A percentile compares a stretch with the other conserved stretches of the same genome.
phyloP scores from a whole-genome alignment of 495 filamentous ascomycete genomes.

The Mycothermus thermophilus region DNA sequence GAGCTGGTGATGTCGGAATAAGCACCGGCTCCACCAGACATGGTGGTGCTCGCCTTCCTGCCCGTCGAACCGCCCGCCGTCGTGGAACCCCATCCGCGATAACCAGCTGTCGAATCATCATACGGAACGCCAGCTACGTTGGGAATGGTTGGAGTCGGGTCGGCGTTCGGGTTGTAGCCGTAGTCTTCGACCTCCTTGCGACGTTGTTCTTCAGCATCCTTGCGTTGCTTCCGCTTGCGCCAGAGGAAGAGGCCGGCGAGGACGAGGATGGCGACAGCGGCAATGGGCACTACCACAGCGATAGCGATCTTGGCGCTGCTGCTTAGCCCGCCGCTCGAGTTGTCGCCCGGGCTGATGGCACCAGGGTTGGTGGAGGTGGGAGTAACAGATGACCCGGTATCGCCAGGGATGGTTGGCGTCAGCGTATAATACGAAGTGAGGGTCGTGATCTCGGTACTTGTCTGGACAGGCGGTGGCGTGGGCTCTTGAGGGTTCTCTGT shows the following conservation, averaged over 20 bases:
- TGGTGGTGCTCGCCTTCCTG: slow-evolving; percentile 74
- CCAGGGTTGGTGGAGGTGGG: slow-evolving; percentile 11
- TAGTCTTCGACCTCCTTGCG: slow-evolving; percentile 95
- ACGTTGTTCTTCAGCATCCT: slow-evolving; percentile 71
- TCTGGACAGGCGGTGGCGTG: too few relatives aligned
- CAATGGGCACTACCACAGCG: slow-evolving; percentile 87
- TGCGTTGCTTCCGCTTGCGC: slow-evolving; percentile 72
- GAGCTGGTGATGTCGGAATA: slow-evolving; percentile 74
- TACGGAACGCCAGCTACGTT: slow-evolving; percentile 41
- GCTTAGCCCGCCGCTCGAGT: slow-evolving; percentile 21
- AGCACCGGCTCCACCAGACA: slow-evolving; percentile 54
- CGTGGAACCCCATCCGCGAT: slow-evolving; percentile 91
- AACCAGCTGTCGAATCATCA: slow-evolving; percentile 57
- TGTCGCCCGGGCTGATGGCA: slow-evolving; percentile 22
- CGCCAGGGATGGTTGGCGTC: too few relatives aligned
- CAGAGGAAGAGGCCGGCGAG: slow-evolving; percentile 67
- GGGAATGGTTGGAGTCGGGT: slow-evolving; percentile 72
- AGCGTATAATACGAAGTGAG: too few relatives aligned
- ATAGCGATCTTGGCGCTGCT: slow-evolving; percentile 62
- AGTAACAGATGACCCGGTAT: slow-evolving; percentile 12
- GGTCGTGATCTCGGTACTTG: too few relatives aligned
- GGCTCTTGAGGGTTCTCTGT: too few relatives aligned
- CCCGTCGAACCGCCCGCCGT: slow-evolving; percentile 51
- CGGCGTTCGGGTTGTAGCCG: slow-evolving; percentile 87
- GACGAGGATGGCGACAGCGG: slow-evolving; percentile 70